Conservation (phyloP, 768 basidiomycete species). For the Tulasnella sp. region DNA sequence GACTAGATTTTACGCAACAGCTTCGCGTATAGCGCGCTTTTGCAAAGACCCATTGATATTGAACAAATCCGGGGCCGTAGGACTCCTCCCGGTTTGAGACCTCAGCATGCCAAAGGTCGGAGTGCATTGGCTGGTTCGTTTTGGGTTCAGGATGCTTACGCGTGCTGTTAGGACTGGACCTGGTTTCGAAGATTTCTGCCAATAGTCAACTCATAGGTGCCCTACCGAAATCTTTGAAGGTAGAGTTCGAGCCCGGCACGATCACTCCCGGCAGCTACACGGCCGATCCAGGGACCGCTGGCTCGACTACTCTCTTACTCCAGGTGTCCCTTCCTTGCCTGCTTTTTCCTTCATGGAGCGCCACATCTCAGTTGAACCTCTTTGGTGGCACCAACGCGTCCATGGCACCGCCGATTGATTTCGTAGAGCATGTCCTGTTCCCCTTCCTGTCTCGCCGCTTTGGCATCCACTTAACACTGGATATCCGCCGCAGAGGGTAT, state of each 20-base stretch:
- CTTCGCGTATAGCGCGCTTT: slow-evolving; percentile 51
- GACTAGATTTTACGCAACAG: slow-evolving; percentile 62
- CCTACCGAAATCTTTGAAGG: slow-evolving; percentile 37
- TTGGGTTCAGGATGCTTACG: background rate
- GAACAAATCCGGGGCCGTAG: slow-evolving; percentile 49
- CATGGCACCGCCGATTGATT: slow-evolving; percentile 66
- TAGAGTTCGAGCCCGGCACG: slow-evolving; percentile 47
- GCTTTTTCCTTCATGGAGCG: slow-evolving; percentile 35
- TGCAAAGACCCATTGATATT: slow-evolving; percentile 48
- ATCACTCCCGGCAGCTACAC: slow-evolving; percentile 35
- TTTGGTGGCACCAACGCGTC: slow-evolving; percentile 64
- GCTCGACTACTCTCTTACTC: slow-evolving; percentile 57
- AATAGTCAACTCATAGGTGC: slow-evolving; percentile 43
- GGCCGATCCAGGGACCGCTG: slow-evolving; percentile 48
- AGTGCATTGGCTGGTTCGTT: background rate
- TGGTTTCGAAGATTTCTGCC: slow-evolving; percentile 49
- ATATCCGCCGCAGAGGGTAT: slow-evolving; percentile 51
- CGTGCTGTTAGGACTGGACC: slow-evolving; percentile 44
- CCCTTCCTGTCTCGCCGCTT: slow-evolving; percentile 58
- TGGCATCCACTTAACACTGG: slow-evolving; percentile 33
- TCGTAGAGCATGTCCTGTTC: slow-evolving; percentile 50
- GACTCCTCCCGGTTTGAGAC: slow-evolving; percentile 52
- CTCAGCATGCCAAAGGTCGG: slow-evolving; percentile 60
- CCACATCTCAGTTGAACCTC: slow-evolving; percentile 33
- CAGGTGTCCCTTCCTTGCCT: slow-evolving; percentile 63